Base-by-base conservation (phyloP, 1,284 basidiomycete species). In the Sanghuangporus baumii region DNA sequence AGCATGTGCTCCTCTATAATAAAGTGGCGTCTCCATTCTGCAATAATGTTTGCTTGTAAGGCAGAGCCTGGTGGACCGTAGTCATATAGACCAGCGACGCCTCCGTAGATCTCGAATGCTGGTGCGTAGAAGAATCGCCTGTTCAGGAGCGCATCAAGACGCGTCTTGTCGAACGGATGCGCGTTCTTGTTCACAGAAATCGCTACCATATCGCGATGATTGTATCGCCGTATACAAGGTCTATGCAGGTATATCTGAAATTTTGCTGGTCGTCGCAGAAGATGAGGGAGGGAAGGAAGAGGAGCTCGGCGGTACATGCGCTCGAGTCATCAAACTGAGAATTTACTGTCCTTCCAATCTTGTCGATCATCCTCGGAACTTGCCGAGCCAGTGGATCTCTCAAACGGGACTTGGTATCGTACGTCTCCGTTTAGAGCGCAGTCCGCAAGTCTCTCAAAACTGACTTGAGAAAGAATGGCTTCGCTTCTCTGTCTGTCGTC, bases 1-100 rank as follows among this genome's bases (percentile, higher is more conserved):
- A 97, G 88, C 97, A 99, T 99, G 78, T 94, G 88, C 74, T 99
- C 96, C 72, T 98, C 94, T 71, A 99, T 84, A 79, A 99, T 98
- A 74, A 98, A 99, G 79, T 99, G 97, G 74, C 91, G 93, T 65
- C 97, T 85, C 97, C 97, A 99, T 81, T 93, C 92, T 6, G 91
- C 81, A 72, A 98, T 89, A 76, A 99, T 94, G 82, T 99, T 99
- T 68, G 96, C 93, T 73, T 98, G 96, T 37, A 99, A 83, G 2
- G 95, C 86, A 1, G 96, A 96, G 67, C 97, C 96, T 4, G 96
- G 93, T 54, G 94, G 94, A 54, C 95, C 95, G 71, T 96, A 97
- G 75, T 97, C 95, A 77, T 96, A 98, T 48, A 99, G 80, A 66
- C 96, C 96, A 65, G 95, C 95, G 65, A 98, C 91, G 76, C 94